A percentile compares a stretch with the other conserved stretches of the same genome.
These are phyloP conservation scores for Steccherinum ochraceum DNA, from an alignment of 768 basidiomycete species.

Conservation along the genomic window DNA sequence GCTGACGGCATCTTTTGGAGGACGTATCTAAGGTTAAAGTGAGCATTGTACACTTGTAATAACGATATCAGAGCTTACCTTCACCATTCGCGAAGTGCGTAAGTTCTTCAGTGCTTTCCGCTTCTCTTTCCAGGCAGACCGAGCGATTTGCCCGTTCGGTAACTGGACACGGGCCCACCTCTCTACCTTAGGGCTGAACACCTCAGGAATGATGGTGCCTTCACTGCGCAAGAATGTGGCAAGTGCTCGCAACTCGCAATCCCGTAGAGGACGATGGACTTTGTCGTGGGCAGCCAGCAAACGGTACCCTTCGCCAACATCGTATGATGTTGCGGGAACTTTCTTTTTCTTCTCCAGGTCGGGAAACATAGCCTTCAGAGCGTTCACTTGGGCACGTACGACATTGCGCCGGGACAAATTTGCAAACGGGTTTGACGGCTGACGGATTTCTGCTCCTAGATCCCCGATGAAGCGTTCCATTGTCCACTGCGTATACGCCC, in stretches of 20 bases:
- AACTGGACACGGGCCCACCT: slow-evolving; percentile 30
- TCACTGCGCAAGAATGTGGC: neutral
- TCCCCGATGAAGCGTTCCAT: slow-evolving; percentile 21
- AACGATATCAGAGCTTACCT: slow-evolving; percentile 19
- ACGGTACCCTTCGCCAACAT: slow-evolving; percentile 19
- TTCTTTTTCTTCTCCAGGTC: slow-evolving; percentile 7
- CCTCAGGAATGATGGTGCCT: neutral
- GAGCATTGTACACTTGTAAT: neutral
- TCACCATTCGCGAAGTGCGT: slow-evolving; percentile 26
- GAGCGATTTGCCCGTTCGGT: slow-evolving; percentile 32
- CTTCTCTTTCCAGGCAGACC: slow-evolving; percentile 27
- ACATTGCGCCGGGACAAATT: slow-evolving; percentile 20
- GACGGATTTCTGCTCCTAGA: slow-evolving; percentile 19
- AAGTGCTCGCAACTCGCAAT: neutral
- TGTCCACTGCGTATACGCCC: slow-evolving; percentile 13
- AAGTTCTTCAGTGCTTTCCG: slow-evolving; percentile 12
- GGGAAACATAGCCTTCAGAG: slow-evolving; percentile 18
- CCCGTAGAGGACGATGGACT: neutral
- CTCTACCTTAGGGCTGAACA: neutral
- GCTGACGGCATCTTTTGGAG: neutral
- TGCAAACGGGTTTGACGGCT: slow-evolving; percentile 18
- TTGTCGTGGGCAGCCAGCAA: slow-evolving; percentile 12
- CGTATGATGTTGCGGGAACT: slow-evolving; percentile 4
- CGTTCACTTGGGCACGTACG: slow-evolving; percentile 17
- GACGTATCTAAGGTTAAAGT: neutral